Conservation (phyloP, 768 basidiomycete genomes). For the Trametes gibbosa region DNA sequence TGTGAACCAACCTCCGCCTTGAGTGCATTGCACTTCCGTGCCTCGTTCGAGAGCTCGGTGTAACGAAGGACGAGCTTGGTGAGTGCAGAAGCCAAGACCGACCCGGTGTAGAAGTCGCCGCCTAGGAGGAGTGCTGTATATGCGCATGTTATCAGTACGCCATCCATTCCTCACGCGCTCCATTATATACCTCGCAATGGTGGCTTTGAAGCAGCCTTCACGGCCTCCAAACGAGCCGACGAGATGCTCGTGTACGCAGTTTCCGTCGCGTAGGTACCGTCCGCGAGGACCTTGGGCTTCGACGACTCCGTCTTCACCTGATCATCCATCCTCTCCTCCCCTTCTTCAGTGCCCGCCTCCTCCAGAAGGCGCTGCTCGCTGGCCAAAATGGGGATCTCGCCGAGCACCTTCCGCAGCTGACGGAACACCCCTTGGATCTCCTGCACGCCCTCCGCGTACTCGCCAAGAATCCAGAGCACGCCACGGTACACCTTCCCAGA, state of each 20-base stretch:
- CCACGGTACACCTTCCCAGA: conserved; percentile 97
- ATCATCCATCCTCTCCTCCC: conserved; percentile 44
- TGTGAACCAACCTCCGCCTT: conserved; percentile 71
- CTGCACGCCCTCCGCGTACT: conserved; percentile 70
- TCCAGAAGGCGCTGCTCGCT: conserved; percentile 83
- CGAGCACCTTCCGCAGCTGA: conserved; percentile 81
- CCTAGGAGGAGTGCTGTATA: conserved; percentile 75
- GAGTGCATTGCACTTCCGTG: conserved; percentile 60
- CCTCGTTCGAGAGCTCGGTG: conserved; percentile 47
- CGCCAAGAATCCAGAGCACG: conserved; percentile 97
- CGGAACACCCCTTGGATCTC: conserved; percentile 74
- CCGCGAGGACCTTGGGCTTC: conserved; percentile 81
- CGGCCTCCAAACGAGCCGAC: conserved; percentile 68
- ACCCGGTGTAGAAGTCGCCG: conserved; percentile 96
- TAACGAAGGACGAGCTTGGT: conserved; percentile 89
- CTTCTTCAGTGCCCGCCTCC: conserved; percentile 61
- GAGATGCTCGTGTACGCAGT: conserved; percentile 75
- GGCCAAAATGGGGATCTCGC: conserved; percentile 96
- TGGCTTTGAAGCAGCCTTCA: conserved; percentile 86
- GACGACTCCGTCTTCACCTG: conserved; percentile 45
- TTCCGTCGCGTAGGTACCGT: conserved; percentile 98
- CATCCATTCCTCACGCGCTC: neutral
- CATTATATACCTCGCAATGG: conserved; percentile 69
- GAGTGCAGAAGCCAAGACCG: conserved; percentile 84
- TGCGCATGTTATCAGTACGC: neutral